Evolutionary conservation across 768 basidiomycete species (phyloP), one percentile per base, ranked within the genome.

Genomic region (Mycena olivaceomarginata): DNA sequence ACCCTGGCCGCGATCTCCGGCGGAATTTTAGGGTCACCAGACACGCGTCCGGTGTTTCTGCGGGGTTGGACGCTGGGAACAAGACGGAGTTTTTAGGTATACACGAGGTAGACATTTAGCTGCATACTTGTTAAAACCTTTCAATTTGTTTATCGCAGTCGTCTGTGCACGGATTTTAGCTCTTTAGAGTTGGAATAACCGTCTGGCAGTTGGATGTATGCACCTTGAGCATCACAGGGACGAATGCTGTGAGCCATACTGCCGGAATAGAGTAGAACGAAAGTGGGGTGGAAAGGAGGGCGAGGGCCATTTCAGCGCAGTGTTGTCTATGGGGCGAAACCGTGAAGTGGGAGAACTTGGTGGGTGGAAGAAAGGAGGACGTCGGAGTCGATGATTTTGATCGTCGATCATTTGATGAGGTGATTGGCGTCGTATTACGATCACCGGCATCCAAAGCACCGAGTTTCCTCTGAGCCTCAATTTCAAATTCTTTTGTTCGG

Each of bases 121-220:
- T 40, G 9, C 67, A 59, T 25, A 87, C 87, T 88, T 88, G 79
- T 87, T 82, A 73, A 80, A 88, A 1, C 85, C 85, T 46, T 84
- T 70, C 13, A 80, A 72, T 57, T 78, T 84, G 46, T 81, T 63
- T 53, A 88, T 84, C 2, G 76, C 15, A 15, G 10, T 22, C 12
- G 40, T 25, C 75, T 76, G 51, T 20, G 12, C 1, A 5, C 8
- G 56, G 56, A 25, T 40, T 20, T 63, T n/a, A 63, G 62, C 62
- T 5, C 40, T 39, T 8, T 12, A 16, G 39, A 22, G 43, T 1
- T 45, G 4, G 20, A 43, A 8, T 53, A 18, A 53, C 15, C 20
- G 13, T 31, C 10, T 41, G 39, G 12, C 9, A 63, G 7, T 13
- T 65, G 40, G 40, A 37, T 4, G 43, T 5, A 18, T 22, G 4